Percentiles rank a stretch among this genome's conserved stretches.
Evolutionary conservation across 2,329 filamentous ascomycete genomes (phyloP).

Genomic region (Ilyonectria robusta): DNA sequence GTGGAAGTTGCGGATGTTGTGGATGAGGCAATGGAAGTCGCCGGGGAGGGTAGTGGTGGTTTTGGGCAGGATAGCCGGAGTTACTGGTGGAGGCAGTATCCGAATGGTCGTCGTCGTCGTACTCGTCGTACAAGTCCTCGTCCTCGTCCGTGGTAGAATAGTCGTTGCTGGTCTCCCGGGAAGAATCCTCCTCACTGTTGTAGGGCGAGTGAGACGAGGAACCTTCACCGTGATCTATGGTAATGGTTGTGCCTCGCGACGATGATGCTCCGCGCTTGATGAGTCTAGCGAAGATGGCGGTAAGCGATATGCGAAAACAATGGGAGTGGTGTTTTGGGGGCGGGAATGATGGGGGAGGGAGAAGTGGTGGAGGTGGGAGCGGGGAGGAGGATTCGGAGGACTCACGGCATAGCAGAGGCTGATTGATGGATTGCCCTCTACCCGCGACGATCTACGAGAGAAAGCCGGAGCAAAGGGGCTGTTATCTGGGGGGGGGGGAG

Average conservation of each 20-base stretch:
- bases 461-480: slow-evolving; percentile 62
- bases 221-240: slow-evolving; percentile 42
- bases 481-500: slow-evolving; percentile 36
- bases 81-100: slow-evolving; percentile 68
- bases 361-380: slow-evolving; percentile 32
- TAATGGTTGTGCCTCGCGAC: slow-evolving; percentile 44
- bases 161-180: slow-evolving; percentile 48
- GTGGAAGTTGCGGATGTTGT: slow-evolving; percentile 45
- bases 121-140: slow-evolving; percentile 58
- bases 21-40: slow-evolving; percentile 54
- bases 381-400: slow-evolving; percentile 41
- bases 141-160: slow-evolving; percentile 53
- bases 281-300: slow-evolving; percentile 31
- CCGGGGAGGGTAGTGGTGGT: slow-evolving; percentile 53
- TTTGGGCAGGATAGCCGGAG: slow-evolving; percentile 38
- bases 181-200: slow-evolving; percentile 59
- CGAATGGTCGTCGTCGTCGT: slow-evolving; percentile 63
- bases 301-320: slow-evolving; percentile 29
- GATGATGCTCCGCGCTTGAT: slow-evolving; percentile 36
- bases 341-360: slow-evolving; percentile 34
- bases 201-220: slow-evolving; percentile 51
- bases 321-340: slow-evolving; percentile 17
- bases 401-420: slow-evolving; percentile 62
- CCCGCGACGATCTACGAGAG: slow-evolving; percentile 62
- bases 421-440: slow-evolving; percentile 56